Conservation (phyloP, 495 filamentous ascomycete genomes). For the Talaromyces nanjingensis region DNA sequence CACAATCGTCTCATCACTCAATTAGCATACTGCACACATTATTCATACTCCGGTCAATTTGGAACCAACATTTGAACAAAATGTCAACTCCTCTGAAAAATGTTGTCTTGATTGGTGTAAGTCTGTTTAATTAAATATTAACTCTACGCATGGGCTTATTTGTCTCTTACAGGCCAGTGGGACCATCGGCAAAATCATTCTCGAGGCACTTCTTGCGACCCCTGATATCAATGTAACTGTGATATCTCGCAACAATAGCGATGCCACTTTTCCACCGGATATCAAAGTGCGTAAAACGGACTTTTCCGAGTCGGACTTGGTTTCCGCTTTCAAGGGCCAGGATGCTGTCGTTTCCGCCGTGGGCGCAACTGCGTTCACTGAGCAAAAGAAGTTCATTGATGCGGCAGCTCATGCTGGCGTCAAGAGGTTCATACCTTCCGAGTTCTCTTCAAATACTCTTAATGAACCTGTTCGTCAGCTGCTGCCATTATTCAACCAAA, state of each 20-base stretch:
- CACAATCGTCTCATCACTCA: neutral
- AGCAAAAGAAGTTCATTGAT: constrained; percentile 48
- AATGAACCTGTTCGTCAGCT: constrained; percentile 25
- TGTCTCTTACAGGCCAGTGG: constrained; percentile 22
- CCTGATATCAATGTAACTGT: constrained; percentile 52
- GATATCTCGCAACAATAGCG: constrained; percentile 32
- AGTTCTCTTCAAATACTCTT: constrained; percentile 25
- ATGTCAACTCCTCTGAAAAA: constrained; percentile 16
- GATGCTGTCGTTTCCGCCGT: constrained; percentile 40
- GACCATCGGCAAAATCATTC: constrained; percentile 30
- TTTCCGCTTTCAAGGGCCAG: constrained; percentile 34
- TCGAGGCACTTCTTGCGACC: constrained; percentile 22
- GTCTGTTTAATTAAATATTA: neutral
- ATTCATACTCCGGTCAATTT: neutral
- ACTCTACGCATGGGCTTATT: neutral
- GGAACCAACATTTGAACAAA: neutral
- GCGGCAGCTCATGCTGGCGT: constrained; percentile 53
- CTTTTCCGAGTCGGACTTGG: constrained; percentile 49
- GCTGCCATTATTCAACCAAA: constrained; percentile 36
- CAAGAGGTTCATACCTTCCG: constrained; percentile 42
- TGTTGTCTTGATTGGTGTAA: constrained; percentile 22
- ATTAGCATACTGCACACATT: too few species aligned
- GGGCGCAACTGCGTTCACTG: constrained; percentile 24
- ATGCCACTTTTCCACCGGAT: constrained; percentile 26
- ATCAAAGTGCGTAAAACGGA: constrained; percentile 48